Percentiles rank a stretch among this genome's conserved stretches.
These are phyloP conservation scores for Cornus florida DNA, from an alignment of 148 eudicot species.

Conservation along the genomic window DNA sequence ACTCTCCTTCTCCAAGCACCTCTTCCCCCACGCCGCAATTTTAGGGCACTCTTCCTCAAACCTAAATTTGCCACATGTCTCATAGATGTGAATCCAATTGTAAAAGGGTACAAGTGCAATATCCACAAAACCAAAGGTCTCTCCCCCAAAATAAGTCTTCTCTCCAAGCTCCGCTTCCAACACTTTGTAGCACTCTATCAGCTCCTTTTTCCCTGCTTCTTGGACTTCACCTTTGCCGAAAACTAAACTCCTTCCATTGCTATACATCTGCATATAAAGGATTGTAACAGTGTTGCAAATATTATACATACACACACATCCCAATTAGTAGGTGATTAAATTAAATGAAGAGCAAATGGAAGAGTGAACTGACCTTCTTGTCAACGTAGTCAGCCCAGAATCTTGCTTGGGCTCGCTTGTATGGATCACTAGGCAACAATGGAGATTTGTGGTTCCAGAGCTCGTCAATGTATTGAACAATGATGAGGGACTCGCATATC, in stretches of 20 bases:
- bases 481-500: slow-evolving; percentile 19
- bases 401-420: slow-evolving; percentile 18
- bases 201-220: slow-evolving; percentile 7
- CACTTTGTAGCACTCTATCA: slow-evolving; percentile 9
- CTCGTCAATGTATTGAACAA: slow-evolving; percentile 27
- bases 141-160: slow-evolving; percentile 7
- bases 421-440: slow-evolving; percentile 24
- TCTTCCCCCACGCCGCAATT: slow-evolving; percentile 11
- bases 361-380: slow-evolving; percentile 18
- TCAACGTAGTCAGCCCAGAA: slow-evolving; percentile 34
- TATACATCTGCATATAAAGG: background rate
- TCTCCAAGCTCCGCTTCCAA: slow-evolving; percentile 13
- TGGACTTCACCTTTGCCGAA: background rate
- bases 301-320: too few species aligned
- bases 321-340: too few species aligned
- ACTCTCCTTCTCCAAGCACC: slow-evolving; percentile 4
- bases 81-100: background rate
- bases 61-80: slow-evolving; percentile 10
- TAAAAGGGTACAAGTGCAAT: slow-evolving; percentile 15
- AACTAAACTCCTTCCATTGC: slow-evolving; percentile 2
- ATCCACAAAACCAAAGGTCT: slow-evolving; percentile 6
- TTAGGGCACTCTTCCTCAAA: slow-evolving; percentile 16
- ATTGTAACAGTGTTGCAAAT: too few species aligned
- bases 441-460: slow-evolving; percentile 17
- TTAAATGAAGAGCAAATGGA: too few species aligned